These are phyloP conservation scores for Piper longum DNA, from an alignment of 164 flowering plant species.

Conservation along the genomic window DNA sequence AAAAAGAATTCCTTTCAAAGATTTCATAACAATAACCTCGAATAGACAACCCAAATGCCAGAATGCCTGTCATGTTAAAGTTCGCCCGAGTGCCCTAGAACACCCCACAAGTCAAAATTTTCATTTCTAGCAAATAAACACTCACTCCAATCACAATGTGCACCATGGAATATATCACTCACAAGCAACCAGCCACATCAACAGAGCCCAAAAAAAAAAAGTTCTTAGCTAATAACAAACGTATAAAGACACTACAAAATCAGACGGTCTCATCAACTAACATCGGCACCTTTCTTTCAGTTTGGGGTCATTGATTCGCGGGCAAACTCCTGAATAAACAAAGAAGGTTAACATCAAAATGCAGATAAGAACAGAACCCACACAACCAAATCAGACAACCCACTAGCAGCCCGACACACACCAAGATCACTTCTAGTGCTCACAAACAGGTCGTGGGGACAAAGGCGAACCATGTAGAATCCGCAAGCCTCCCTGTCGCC, in stretches of 20 bases:
- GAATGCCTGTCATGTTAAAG: slow-evolving; percentile 35
- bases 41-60: slow-evolving; percentile 48
- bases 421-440: slow-evolving; percentile 96
- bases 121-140: background rate
- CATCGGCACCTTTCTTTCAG: slow-evolving; percentile 83
- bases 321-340: slow-evolving; percentile 60
- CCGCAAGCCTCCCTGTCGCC: slow-evolving; percentile 90
- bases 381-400: background rate
- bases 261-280: background rate
- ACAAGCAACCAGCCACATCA: background rate
- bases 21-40: slow-evolving; percentile 47
- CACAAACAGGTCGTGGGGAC: slow-evolving; percentile 96
- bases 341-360: background rate
- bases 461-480: slow-evolving; percentile 84
- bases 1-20: slow-evolving; percentile 19
- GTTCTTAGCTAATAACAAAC: background rate
- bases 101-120: slow-evolving; percentile 27
- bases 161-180: background rate
- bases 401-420: slow-evolving; percentile 10
- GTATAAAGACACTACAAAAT: background rate
- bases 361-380: background rate
- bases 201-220: background rate
- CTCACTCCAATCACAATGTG: background rate
- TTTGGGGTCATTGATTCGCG: slow-evolving; percentile 81
- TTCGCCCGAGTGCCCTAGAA: slow-evolving; percentile 23